Conservation (phyloP, 2,329 filamentous ascomycete genomes). For the Samsoniella hepiali region DNA sequence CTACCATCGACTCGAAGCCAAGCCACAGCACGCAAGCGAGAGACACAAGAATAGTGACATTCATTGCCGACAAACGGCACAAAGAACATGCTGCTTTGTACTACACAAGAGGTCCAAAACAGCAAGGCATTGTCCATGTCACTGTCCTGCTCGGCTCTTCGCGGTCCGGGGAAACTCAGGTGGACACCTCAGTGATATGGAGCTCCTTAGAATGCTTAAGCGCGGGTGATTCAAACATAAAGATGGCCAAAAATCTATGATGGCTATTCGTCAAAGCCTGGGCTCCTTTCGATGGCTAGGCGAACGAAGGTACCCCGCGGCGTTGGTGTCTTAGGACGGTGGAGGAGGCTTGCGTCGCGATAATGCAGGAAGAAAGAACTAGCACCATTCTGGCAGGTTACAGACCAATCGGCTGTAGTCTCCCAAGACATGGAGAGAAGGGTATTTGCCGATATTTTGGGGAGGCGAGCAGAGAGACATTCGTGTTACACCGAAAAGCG, state of each 20-base stretch:
- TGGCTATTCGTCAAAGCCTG: not conserved
- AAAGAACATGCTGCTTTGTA: not conserved
- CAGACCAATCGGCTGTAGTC: not conserved
- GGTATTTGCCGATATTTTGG: not conserved
- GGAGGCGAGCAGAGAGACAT: not conserved
- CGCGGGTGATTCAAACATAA: constrained; percentile 8
- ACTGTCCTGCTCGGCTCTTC: not conserved
- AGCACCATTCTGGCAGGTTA: not conserved
- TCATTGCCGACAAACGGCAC: not conserved
- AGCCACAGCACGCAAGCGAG: not conserved
- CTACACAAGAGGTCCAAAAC: not conserved
- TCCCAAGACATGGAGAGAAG: not conserved
- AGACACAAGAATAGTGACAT: not conserved
- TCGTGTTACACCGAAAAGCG: not conserved
- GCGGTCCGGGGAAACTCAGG: not conserved
- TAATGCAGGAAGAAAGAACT: not conserved
- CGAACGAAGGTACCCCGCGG: not conserved
- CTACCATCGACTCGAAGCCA: not conserved
- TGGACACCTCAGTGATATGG: not conserved
- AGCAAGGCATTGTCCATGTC: not conserved
- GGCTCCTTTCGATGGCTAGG: not conserved
- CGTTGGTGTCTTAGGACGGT: constrained; percentile 9
- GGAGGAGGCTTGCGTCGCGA: constrained; percentile 1
- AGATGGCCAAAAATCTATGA: not conserved
- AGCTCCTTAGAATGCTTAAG: not conserved